Evolutionary conservation across 805 yeast genomes (phyloP), one percentile per base, ranked within the genome.

Genomic region (Cyberlindnera xylosilytica): DNA sequence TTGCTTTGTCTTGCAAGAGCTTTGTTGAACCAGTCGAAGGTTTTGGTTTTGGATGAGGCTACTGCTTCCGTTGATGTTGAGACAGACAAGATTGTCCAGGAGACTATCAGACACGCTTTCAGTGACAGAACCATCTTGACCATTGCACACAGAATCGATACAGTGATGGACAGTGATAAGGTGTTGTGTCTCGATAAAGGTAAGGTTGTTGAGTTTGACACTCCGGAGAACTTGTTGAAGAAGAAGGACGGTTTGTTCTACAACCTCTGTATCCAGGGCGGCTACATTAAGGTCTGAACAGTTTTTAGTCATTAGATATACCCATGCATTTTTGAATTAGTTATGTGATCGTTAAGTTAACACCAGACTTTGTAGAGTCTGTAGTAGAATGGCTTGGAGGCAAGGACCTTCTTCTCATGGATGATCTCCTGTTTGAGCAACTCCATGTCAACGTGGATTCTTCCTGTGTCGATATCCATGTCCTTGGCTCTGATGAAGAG

Each of bases 41-140:
- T 86, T 32, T 69, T 86, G 49, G 80, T 86, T 6, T 65, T 86
- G 55, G 95, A 86, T 63, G 95, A 86, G 63, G 95, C 95, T 10
- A 86, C 95, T 3, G 93, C 95, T 4, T 88, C 91, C 6, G 93
- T 86, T 38, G 95, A 86, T 64, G 90, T 85, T 28, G 87, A 83
- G 58, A 86, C 95, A 3, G 95, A 86, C 63, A 67, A 78, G 47
- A 74, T 85, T 42, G 72, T 86, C 39, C 95, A 86, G 66, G 78
- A 81, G 48, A 86, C 95, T 1, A 86, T 86, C 39, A 73, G 93
- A 63, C 65, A 72, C 1, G 88, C 84, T 32, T 86, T 86, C 57
- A 76, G 78, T 49, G 83, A 83, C 40, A 74, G 89, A 61, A 86
- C 95, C 0, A 86, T 86, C 53, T 68, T 86, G 52, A 86, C 95